Base-by-base conservation (phyloP, 1,284 basidiomycete genomes). In the Tilletia setariae region DNA sequence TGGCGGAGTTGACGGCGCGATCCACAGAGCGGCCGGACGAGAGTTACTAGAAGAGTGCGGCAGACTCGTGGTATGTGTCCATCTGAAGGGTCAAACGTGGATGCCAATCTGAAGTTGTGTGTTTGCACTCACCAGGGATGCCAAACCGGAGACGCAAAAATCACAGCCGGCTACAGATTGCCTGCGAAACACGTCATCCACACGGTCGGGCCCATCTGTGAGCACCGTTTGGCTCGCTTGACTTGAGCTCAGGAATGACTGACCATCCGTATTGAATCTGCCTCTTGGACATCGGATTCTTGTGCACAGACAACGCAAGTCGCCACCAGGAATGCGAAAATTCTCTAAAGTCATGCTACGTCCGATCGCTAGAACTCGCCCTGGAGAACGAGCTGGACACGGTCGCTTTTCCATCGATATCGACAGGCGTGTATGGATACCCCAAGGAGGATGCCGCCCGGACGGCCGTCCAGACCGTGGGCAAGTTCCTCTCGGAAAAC, bases 21-120 rank as follows among this genome's bases (percentile, higher is more conserved):
- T 94, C 62, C 94, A 97, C 83, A 81, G 84, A 2, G 92, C 92
- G 2, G 94, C 94, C 1, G 94, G 94, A 1, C 85, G 83, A 0
- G 84, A 86, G 23, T 86, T 98, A 3, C 76, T 90, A 1, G 84
- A 87, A 67, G 93, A 94, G 86, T 94, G 90, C 88, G 77, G 76
- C 21, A 47, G 65, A 13, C 71, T 75, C 28, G 66, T 73, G 35
- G 70, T 71, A 23, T 35, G 69, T 65, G 8, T 13, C 9, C 43
- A 44, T 44, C 43, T 9, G 19, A 44, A 44, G 43, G 43, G 9
- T 9, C 9, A 19, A 44, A 44, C 11, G 21, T n/a, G 53, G 25
- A 19, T 28, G 4, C n/a, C 15, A 43, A 40, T 28, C 32, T 21
- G 51, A 8, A n/a, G 64, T 25, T 35, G 11, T 44, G 43, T 9